phyloP scores from a whole-genome alignment of 805 yeast genomes.

The Teunomyces stri region DNA sequence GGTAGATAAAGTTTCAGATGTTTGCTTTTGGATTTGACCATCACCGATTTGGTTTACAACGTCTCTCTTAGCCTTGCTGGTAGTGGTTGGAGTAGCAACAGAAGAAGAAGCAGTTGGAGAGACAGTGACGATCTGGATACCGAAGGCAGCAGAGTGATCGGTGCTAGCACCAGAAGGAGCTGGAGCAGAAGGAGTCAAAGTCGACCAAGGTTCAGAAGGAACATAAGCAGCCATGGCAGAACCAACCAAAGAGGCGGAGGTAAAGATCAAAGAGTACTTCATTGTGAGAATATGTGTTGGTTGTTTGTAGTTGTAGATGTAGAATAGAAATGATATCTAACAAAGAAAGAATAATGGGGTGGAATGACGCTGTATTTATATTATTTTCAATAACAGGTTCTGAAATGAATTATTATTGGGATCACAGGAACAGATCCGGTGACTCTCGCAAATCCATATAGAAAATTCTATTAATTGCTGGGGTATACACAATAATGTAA shows the following conservation, averaged over 20 bases:
- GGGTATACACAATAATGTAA: not conserved
- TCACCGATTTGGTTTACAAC: conserved; percentile 40
- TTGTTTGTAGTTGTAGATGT: conserved; percentile 4
- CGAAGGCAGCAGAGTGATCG: conserved; percentile 56
- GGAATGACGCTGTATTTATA: conserved; percentile 1
- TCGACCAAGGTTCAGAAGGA: conserved; percentile 27
- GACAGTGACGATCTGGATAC: conserved; percentile 63
- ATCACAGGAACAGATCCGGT: not conserved
- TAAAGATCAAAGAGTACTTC: conserved; percentile 19
- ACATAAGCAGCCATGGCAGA: conserved; percentile 51
- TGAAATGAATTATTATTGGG: not conserved
- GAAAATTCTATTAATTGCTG: conserved; percentile 2
- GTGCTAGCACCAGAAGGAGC: conserved; percentile 37
- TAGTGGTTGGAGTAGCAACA: conserved; percentile 19
- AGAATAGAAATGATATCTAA: not conserved
- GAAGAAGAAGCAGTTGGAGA: conserved; percentile 34
- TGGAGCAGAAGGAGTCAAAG: conserved; percentile 30
- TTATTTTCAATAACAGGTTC: not conserved
- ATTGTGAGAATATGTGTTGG: conserved; percentile 10
- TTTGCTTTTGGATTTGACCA: conserved; percentile 56
- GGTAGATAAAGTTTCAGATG: conserved; percentile 41
- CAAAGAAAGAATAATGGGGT: not conserved
- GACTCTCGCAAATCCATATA: not conserved
- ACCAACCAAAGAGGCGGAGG: conserved; percentile 43
- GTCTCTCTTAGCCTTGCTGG: conserved; percentile 19